A percentile compares a stretch with the other conserved stretches of the same genome.
phyloP scores from a whole-genome alignment of 805 yeast genomes.

The Starmerella tilneyi region DNA sequence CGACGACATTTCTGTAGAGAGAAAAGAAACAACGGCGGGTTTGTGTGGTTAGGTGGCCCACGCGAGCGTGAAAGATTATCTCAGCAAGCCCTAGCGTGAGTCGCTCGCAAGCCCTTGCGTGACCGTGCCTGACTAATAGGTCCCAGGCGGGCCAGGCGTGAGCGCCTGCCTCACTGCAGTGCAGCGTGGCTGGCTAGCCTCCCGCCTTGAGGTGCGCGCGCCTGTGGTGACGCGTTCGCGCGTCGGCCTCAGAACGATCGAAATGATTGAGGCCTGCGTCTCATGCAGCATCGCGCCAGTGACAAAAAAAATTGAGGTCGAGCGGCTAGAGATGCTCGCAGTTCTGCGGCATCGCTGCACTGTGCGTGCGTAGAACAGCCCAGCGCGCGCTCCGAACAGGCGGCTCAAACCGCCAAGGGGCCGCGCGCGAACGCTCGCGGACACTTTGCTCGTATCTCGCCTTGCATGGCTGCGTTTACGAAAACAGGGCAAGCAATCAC shows the following conservation, averaged over 20 bases:
- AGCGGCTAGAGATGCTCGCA: no score
- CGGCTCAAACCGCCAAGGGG: background rate
- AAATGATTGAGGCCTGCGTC: no score
- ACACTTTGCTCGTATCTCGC: background rate
- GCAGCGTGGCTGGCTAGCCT: slow-evolving; percentile 1
- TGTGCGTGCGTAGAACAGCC: no score
- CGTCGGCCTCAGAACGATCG: no score
- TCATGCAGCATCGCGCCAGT: no score
- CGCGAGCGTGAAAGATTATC: slow-evolving; percentile 2
- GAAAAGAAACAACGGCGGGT: slow-evolving; percentile 1
- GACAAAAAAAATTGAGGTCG: no score
- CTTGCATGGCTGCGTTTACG: slow-evolving; percentile 1
- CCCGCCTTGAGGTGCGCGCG: background rate
- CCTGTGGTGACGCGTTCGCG: no score
- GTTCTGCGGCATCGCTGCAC: no score
- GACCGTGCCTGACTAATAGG: background rate
- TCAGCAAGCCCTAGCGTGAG: slow-evolving; percentile 7
- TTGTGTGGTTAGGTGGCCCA: slow-evolving; percentile 1
- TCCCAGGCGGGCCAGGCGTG: background rate
- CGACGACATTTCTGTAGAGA: slow-evolving; percentile 28
- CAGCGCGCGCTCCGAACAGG: no score
- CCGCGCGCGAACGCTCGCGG: background rate
- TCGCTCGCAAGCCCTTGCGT: background rate
- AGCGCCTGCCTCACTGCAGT: background rate
- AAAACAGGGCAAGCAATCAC: background rate